These are phyloP conservation scores for Podospora tetraspora DNA, from an alignment of 495 filamentous ascomycete genomes.

Conservation along the genomic window DNA sequence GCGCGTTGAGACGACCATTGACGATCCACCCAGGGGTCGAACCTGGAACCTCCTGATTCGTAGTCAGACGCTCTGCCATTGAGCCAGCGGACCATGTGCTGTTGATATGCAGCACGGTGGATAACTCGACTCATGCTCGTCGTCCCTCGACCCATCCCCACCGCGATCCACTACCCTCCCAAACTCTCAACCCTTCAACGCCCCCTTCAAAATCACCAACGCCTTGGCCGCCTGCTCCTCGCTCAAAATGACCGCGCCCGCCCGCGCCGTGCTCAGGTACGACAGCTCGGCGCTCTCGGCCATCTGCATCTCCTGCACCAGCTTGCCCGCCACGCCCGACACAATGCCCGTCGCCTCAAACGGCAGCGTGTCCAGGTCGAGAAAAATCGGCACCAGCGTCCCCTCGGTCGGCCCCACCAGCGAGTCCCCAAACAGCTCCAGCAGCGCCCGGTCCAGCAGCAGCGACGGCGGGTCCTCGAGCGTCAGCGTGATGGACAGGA, in stretches of 20 bases:
- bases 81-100: background rate
- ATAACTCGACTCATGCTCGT: background rate
- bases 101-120: background rate
- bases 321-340: slow-evolving; percentile 77
- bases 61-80: background rate
- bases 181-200: slow-evolving; percentile 24
- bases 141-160: background rate
- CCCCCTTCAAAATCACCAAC: slow-evolving; percentile 57
- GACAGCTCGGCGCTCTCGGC: slow-evolving; percentile 72
- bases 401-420: slow-evolving; percentile 78
- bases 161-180: background rate
- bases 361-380: slow-evolving; percentile 76
- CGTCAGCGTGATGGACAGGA: slow-evolving; percentile 81
- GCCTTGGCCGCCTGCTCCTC: slow-evolving; percentile 66
- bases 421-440: slow-evolving; percentile 59
- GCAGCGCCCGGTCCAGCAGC: slow-evolving; percentile 68
- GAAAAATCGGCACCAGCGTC: slow-evolving; percentile 78
- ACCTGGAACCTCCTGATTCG: background rate
- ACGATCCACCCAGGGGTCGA: background rate
- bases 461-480: slow-evolving; percentile 78
- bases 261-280: slow-evolving; percentile 82
- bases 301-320: slow-evolving; percentile 56
- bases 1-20: background rate
- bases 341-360: slow-evolving; percentile 91
- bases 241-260: slow-evolving; percentile 83